Evolutionary conservation across 768 basidiomycete species (phyloP), one percentile per base, ranked within the genome.

Genomic region (Pholiota molesta): DNA sequence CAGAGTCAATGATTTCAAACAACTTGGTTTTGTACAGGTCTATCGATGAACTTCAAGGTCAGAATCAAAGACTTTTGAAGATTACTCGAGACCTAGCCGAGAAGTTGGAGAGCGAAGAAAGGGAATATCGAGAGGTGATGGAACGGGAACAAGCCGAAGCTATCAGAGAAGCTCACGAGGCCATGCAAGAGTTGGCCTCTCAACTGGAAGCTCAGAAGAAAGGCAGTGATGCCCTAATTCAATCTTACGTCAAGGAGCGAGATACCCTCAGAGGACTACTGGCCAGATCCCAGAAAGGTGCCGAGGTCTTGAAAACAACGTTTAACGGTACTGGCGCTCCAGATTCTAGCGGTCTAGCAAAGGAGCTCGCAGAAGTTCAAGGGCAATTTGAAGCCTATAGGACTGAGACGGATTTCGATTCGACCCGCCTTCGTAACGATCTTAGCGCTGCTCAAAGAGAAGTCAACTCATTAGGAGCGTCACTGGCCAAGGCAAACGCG

Each of bases 31-130:
- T 92, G 35, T 99, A 95, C 86, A 82, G 83, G 47, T 91, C 88
- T 0, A 84, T 98, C 56, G 82, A 85, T 14, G 80, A 83, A 13
- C 77, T 99, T n/a, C 95, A 98, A 69, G 84, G 88, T 44, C 95
- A 97, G 76, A 99, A 99, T 72, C 90, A 93, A 78, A 91, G 91
- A 67, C 77, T 98, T 23, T 79, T 99, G 52, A 88, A 85, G 73
- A 87, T 97, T 65, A 88, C 90, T 13, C 82, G 96, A 17, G 91
- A 92, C 59, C 81, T 99, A 40, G 94, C 91, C 5, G 76, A 81
- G 39, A 90, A 91, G 79, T 85, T 98, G 83, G 97, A 99, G 75
- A 79, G 79, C 5, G 90, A 92, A 67, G 94, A 97, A 74, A 82
- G 80, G 65, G 91, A 93, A 26, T 90, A 91, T 65, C 83, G 83